A percentile compares a stretch with the other conserved stretches of the same genome.
Conservation (phyloP, 495 filamentous ascomycete genomes). For the Aspergillus leporis region DNA sequence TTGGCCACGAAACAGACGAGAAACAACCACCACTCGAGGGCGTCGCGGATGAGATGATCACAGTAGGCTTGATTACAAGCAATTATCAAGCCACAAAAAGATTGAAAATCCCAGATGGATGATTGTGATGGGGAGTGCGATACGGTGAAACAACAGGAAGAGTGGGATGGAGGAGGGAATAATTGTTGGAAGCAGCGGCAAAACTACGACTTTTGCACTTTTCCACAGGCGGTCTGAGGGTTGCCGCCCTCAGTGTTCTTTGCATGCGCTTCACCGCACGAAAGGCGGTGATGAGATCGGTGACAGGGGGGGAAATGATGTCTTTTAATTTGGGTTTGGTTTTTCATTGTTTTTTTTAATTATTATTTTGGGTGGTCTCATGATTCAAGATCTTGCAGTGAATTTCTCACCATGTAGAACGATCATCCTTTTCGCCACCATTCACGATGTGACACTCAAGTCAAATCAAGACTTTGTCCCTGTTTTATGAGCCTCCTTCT, state of each 20-base stretch:
- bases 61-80: not conserved
- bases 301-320: slow-evolving; percentile 16
- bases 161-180: slow-evolving; percentile 23
- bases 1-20: slow-evolving; percentile 8
- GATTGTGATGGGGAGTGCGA: slow-evolving; percentile 3
- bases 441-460: not conserved
- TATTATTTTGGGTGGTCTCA: not conserved
- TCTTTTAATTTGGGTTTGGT: slow-evolving; percentile 7
- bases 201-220: slow-evolving; percentile 39
- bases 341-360: too few species aligned
- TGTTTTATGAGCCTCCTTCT: not conserved
- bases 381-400: too few species aligned
- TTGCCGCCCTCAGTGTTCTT: slow-evolving; percentile 23
- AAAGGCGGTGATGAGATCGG: slow-evolving; percentile 46
- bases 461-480: not conserved
- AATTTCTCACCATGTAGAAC: too few species aligned
- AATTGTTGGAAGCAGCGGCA: slow-evolving; percentile 33
- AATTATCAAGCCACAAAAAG: not conserved
- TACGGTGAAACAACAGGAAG: slow-evolving; percentile 2
- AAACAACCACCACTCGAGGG: slow-evolving; percentile 13
- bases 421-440: not conserved
- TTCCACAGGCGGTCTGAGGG: slow-evolving; percentile 43
- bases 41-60: not conserved
- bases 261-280: slow-evolving; percentile 44
- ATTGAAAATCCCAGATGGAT: not conserved